Base-by-base conservation (phyloP, 352 stramenopile genomes). In the Phytophthora pinifolia region DNA sequence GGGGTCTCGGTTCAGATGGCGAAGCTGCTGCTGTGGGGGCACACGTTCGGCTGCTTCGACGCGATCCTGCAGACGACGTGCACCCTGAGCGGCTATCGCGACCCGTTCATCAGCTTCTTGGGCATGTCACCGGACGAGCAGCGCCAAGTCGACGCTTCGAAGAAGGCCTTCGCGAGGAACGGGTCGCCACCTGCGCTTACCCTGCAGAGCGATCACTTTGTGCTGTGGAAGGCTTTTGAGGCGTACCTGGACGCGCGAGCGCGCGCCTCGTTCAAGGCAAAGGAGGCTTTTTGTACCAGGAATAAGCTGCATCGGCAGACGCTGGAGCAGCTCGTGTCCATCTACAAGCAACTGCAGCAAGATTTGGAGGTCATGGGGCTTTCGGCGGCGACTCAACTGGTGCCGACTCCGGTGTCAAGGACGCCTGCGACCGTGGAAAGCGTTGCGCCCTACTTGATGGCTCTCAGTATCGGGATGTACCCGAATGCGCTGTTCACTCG, bases 41-140 rank as follows among this genome's bases (percentile, higher is more conserved):
- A 91, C 55, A 72, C 83, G 13, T 73, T 89, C 46, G 79, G 78
- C 10, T 84, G 76, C 49, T 85, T 81, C 27, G 79, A 82, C 12
- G 70, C 68, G 6, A 69, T 89, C 18, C 48, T 91, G 34, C 73
- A 78, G 52, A 87, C 80, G 5, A 81, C 79, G 9, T 88, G 79
- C 36, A 81, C 81, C 32, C 60, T 93, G 17, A 90, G 79, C 20
- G 78, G 77, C 20, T 89, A 89, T 49, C 83, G 83, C 9, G 83
- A 93, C 36, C 80, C 80, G 20, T 93, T 93, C 49, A 51, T 88
- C 9, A 86, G 68, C 49, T 87, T 86, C 32, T 44, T 90, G 18
- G 78, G 78, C 8, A 90, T 90, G 77, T 72, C 80, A 18, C 52
- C 39, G 2, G 77, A 81, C 18, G 80, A 88, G 46, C 53, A 82